Conservation (phyloP, 2,329 filamentous ascomycete genomes). For the Curvularia lunata region DNA sequence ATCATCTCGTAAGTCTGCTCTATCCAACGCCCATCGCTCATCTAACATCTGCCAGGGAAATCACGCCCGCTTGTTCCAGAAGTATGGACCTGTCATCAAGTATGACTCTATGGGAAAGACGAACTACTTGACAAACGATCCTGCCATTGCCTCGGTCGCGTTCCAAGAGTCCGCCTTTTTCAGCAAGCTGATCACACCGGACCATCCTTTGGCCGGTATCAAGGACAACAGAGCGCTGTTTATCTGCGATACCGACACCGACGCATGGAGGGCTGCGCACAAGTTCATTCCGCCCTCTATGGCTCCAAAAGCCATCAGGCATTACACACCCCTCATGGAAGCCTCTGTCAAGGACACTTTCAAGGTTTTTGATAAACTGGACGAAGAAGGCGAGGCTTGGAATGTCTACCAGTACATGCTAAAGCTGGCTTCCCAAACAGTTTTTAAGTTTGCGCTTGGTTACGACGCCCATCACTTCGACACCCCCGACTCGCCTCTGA, state of each 20-base stretch:
- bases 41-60: conserved; percentile 14
- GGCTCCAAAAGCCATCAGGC: conserved; percentile 19
- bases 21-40: background rate
- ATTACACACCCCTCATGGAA: conserved; percentile 23
- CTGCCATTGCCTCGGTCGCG: conserved; percentile 17
- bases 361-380: conserved; percentile 25
- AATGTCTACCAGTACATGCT: conserved; percentile 28
- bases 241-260: conserved; percentile 19
- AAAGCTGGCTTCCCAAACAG: conserved; percentile 19
- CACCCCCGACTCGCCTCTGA: conserved; percentile 7
- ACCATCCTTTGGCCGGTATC: conserved; percentile 18
- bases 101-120: conserved; percentile 18
- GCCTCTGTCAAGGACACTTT: conserved; percentile 18
- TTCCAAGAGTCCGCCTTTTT: conserved; percentile 22
- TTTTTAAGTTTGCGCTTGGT: conserved; percentile 19
- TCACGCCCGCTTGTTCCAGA: conserved; percentile 21
- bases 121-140: conserved; percentile 20
- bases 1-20: conserved; percentile 19
- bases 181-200: conserved; percentile 17
- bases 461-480: conserved; percentile 22
- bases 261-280: conserved; percentile 16
- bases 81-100: conserved; percentile 20
- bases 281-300: conserved; percentile 24
- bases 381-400: conserved; percentile 21
- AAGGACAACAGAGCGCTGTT: conserved; percentile 21